Conservation (phyloP, 441 rosid genomes). For the Populus trichocarpa region DNA sequence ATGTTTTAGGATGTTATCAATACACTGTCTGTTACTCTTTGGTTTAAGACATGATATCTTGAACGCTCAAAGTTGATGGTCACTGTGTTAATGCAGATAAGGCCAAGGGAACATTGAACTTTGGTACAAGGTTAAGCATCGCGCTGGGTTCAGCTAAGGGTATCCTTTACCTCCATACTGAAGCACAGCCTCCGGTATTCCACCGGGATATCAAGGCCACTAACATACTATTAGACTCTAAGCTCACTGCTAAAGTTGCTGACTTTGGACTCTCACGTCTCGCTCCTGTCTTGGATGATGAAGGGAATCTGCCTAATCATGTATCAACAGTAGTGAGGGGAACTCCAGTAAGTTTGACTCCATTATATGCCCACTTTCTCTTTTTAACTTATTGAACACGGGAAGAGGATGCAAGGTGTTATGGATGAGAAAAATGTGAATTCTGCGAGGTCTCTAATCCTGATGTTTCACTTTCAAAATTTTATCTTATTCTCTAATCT, state of each 20-base stretch:
- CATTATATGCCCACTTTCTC: background rate
- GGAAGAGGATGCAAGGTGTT: background rate
- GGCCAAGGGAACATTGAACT: conserved; percentile 47
- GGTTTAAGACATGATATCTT: background rate
- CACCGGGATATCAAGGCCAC: conserved; percentile 92
- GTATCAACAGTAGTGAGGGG: conserved; percentile 86
- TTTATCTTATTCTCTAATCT: background rate
- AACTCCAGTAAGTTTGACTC: conserved; percentile 63
- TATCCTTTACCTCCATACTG: conserved; percentile 87
- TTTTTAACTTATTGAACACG: background rate
- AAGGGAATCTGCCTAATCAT: conserved; percentile 64
- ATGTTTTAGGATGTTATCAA: background rate
- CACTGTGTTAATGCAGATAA: conserved; percentile 38
- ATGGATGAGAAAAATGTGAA: background rate
- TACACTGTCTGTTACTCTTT: background rate
- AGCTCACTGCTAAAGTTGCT: conserved; percentile 80
- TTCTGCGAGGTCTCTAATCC: background rate
- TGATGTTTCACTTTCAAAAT: background rate
- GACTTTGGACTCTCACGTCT: conserved; percentile 92
- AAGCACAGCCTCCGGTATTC: conserved; percentile 89
- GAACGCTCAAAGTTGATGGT: conserved; percentile 12
- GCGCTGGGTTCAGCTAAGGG: conserved; percentile 89
- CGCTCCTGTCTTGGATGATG: conserved; percentile 76
- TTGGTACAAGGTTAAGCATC: conserved; percentile 53
- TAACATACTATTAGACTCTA: conserved; percentile 81